Conservation (phyloP, 176 grass and related monocot species). For the Cenchrus purpureus region DNA sequence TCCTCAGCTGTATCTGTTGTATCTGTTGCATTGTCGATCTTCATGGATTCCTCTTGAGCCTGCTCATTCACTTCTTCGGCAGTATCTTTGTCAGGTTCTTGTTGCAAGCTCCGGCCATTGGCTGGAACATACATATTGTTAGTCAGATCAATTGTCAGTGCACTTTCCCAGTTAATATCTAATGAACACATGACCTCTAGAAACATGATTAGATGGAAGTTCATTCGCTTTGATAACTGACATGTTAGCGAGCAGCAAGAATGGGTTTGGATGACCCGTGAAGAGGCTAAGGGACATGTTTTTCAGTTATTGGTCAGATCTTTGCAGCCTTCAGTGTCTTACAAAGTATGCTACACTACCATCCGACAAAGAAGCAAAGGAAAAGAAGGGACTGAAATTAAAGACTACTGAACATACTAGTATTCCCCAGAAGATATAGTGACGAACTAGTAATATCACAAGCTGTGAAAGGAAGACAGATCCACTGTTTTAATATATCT, state of each 20-base stretch:
- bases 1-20: constrained; percentile 20
- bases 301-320: not conserved
- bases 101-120: constrained; percentile 64
- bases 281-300: not conserved
- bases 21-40: constrained; percentile 41
- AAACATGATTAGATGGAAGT: constrained; percentile 6
- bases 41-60: constrained; percentile 40
- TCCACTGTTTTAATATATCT: not conserved
- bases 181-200: constrained; percentile 27
- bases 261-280: not conserved
- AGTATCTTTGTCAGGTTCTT: constrained; percentile 45
- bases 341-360: constrained; percentile 20
- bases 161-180: constrained; percentile 44
- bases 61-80: constrained; percentile 18
- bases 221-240: not conserved
- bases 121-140: constrained; percentile 56
- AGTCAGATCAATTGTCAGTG: constrained; percentile 43
- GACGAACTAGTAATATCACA: not conserved
- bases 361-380: constrained; percentile 32
- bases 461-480: not conserved
- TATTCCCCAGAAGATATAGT: not conserved
- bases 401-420: constrained; percentile 11
- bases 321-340: not conserved
- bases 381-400: constrained; percentile 2
- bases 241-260: not conserved